Conservation (phyloP, 2,329 filamentous ascomycete species). For the Alternaria angustiovoidea region DNA sequence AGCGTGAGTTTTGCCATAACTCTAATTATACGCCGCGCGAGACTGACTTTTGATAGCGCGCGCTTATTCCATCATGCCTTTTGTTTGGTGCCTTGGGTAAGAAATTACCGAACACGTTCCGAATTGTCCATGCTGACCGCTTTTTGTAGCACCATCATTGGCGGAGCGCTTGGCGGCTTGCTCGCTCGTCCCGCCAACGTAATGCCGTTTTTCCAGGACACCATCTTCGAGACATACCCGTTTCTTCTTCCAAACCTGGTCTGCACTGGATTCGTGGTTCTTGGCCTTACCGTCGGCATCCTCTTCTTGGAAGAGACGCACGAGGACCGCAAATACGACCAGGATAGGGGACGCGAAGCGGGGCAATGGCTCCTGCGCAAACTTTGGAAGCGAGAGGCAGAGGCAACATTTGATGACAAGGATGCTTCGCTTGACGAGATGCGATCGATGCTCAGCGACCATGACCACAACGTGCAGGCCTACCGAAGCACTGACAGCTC, state of each 20-base stretch:
- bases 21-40: conserved; percentile 12
- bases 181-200: conserved; percentile 85
- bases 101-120: conserved; percentile 26
- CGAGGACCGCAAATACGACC: conserved; percentile 76
- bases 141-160: conserved; percentile 78
- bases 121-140: conserved; percentile 33
- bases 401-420: conserved; percentile 50
- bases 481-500: conserved; percentile 67
- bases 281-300: conserved; percentile 79
- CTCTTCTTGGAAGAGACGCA: conserved; percentile 96
- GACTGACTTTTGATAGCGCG: conserved; percentile 66
- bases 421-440: conserved; percentile 64
- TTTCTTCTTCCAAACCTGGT: conserved; percentile 94
- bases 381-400: conserved; percentile 37
- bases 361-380: conserved; percentile 71
- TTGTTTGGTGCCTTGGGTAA: conserved; percentile 95
- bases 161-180: conserved; percentile 88
- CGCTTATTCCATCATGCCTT: conserved; percentile 96
- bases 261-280: conserved; percentile 78
- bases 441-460: conserved; percentile 65
- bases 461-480: conserved; percentile 62
- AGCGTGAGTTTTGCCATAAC: conserved; percentile 66
- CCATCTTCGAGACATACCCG: conserved; percentile 85
- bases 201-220: conserved; percentile 81
- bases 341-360: conserved; percentile 78